phyloP scores from a whole-genome alignment of 192 early-diverging fungal genomes.

The Jimgerdemannia lactiflua region DNA sequence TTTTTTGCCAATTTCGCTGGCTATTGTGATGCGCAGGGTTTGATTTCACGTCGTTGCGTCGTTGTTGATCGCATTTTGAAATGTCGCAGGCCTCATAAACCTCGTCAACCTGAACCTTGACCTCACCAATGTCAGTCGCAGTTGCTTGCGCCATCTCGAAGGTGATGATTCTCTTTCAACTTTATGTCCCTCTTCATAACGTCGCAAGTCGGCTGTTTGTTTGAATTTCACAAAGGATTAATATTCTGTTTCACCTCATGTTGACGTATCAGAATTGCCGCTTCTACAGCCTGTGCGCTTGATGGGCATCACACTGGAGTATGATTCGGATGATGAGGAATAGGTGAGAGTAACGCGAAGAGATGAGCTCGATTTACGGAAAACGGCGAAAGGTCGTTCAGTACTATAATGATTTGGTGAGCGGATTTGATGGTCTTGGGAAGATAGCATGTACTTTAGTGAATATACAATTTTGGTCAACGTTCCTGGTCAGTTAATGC shows the following conservation, averaged over 20 bases:
- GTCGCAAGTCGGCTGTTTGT: not conserved
- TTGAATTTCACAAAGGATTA: not conserved
- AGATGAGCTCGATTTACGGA: too few species aligned
- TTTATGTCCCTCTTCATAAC: not conserved
- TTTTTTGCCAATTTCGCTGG: not conserved
- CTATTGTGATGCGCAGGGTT: not conserved
- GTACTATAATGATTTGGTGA: too few species aligned
- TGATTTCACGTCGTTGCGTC: not conserved
- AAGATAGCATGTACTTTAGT: too few species aligned
- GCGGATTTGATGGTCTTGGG: too few species aligned
- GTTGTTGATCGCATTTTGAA: not conserved
- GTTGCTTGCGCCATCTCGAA: conserved; percentile 10
- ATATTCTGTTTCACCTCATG: too few species aligned
- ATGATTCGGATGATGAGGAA: conserved; percentile 7
- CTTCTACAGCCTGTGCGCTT: conserved; percentile 7
- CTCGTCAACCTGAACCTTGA: conserved; percentile 36
- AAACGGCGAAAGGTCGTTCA: too few species aligned
- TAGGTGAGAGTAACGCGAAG: conserved; percentile 2
- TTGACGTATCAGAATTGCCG: not conserved
- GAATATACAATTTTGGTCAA: too few species aligned
- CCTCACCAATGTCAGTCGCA: conserved; percentile 31
- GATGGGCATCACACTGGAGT: conserved; percentile 7
- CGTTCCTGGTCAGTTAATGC: too few species aligned
- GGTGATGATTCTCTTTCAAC: conserved; percentile 5
- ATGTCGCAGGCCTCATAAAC: conserved; percentile 8